These are phyloP conservation scores for Nepenthes gracilis DNA, from an alignment of 148 eudicot species.

Conservation along the genomic window DNA sequence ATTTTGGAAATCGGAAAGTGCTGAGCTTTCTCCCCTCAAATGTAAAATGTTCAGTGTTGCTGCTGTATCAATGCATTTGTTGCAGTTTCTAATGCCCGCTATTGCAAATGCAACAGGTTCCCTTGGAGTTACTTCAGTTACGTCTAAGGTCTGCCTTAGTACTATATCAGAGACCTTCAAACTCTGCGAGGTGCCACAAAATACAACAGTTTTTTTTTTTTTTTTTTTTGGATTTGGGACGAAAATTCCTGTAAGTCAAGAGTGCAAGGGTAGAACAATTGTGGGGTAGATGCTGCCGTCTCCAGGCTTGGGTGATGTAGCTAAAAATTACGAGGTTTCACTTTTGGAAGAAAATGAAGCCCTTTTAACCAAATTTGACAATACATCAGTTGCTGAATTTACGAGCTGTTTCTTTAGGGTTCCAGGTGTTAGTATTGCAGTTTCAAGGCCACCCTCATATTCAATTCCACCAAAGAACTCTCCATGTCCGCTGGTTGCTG, in stretches of 20 bases:
- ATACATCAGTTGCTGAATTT: slow-evolving; percentile 48
- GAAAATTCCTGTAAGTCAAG: slow-evolving; percentile 73
- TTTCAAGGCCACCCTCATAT: slow-evolving; percentile 35
- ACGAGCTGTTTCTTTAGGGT: slow-evolving; percentile 53
- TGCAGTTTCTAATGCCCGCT: slow-evolving; percentile 67
- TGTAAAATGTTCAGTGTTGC: slow-evolving; percentile 35
- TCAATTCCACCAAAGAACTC: slow-evolving; percentile 47
- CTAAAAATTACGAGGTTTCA: slow-evolving; percentile 45
- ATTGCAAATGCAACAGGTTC: slow-evolving; percentile 59
- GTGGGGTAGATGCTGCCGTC: slow-evolving; percentile 76
- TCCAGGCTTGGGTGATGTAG: slow-evolving; percentile 60
- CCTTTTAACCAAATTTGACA: slow-evolving; percentile 69
- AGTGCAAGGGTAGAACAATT: slow-evolving; percentile 72
- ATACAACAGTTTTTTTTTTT: slow-evolving; percentile 59
- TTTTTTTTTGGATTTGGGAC: slow-evolving; percentile 80
- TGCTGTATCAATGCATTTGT: slow-evolving; percentile 75
- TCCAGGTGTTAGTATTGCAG: slow-evolving; percentile 9
- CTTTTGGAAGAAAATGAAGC: slow-evolving; percentile 29
- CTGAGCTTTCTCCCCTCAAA: too few relatives aligned
- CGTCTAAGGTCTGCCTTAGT: slow-evolving; percentile 44
- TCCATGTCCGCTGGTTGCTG: slow-evolving; percentile 48
- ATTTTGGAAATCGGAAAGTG: too few relatives aligned
- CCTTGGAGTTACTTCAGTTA: slow-evolving; percentile 56
- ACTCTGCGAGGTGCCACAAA: slow-evolving; percentile 65
- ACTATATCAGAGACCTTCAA: slow-evolving; percentile 57